A percentile compares a stretch with the other conserved stretches of the same genome.
Conservation (phyloP, 2,329 filamentous ascomycete genomes). For the Biscogniauxia sp. region DNA sequence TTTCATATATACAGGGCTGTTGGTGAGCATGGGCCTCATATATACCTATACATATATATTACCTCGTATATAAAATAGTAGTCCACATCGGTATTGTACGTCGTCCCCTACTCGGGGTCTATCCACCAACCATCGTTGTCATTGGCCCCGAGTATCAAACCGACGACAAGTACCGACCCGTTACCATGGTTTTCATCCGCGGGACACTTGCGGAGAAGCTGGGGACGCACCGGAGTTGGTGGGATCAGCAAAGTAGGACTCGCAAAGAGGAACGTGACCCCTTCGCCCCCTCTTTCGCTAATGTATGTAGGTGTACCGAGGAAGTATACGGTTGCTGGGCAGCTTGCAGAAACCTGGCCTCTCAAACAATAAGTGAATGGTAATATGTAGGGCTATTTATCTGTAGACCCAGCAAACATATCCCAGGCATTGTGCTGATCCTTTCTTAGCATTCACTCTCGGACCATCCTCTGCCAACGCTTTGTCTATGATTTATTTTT, state of each 20-base stretch:
- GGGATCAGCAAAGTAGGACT: background rate
- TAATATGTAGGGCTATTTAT: too few species aligned
- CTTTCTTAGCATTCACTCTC: too few species aligned
- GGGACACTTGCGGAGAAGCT: background rate
- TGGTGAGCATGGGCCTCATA: too few species aligned
- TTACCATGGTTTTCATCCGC: background rate
- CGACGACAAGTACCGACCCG: background rate
- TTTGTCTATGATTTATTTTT: too few species aligned
- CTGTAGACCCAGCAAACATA: too few species aligned
- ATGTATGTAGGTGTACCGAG: background rate
- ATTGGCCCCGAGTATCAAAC: background rate
- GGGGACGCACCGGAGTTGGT: background rate
- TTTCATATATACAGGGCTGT: too few species aligned
- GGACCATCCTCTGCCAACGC: too few species aligned
- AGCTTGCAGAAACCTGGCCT: background rate
- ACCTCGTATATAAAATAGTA: background rate
- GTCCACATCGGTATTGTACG: too few species aligned
- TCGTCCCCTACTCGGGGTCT: too few species aligned
- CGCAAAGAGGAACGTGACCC: background rate
- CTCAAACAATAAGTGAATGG: too few species aligned
- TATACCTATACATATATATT: background rate
- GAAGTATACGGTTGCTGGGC: background rate
- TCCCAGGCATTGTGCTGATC: too few species aligned
- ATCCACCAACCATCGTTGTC: too few species aligned
- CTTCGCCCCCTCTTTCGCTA: background rate